phyloP scores from a whole-genome alignment of 129 eudicot species.

The Ambrosia trifida region DNA sequence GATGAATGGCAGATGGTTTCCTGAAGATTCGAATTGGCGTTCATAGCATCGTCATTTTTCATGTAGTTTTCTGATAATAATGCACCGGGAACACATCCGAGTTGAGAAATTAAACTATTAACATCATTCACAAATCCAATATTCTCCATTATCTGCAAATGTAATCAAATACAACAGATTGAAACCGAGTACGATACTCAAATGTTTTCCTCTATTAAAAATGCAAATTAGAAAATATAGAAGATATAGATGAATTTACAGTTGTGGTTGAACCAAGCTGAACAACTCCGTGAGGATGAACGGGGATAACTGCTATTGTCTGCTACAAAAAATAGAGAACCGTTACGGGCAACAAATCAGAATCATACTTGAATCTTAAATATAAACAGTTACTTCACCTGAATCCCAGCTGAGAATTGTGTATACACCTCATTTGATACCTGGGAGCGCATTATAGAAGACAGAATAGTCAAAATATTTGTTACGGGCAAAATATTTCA shows the following conservation, averaged over 20 bases:
- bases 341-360: constrained; percentile 1
- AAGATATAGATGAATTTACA: constrained; percentile 51
- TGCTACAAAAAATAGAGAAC: constrained; percentile 36
- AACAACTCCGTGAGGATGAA: constrained; percentile 90
- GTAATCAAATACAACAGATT: constrained; percentile 16
- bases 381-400: constrained; percentile 43
- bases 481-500: no score
- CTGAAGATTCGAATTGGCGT: constrained; percentile 25
- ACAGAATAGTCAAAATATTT: no score
- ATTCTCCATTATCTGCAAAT: constrained; percentile 77
- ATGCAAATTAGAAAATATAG: not conserved
- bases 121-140: constrained; percentile 72
- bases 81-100: constrained; percentile 76
- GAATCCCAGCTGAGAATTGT: constrained; percentile 85
- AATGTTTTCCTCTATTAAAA: not conserved
- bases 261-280: constrained; percentile 76
- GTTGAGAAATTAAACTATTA: constrained; percentile 65
- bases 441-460: constrained; percentile 34
- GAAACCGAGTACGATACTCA: not conserved
- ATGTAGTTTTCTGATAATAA: constrained; percentile 54
- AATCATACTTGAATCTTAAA: constrained; percentile 2
- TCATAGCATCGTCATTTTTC: constrained; percentile 38
- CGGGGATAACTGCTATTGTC: constrained; percentile 89
- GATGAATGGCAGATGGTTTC: constrained; percentile 30
- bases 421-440: constrained; percentile 63